phyloP scores from a whole-genome alignment of 192 early-diverging fungal species.

The Linnemannia exigua region DNA sequence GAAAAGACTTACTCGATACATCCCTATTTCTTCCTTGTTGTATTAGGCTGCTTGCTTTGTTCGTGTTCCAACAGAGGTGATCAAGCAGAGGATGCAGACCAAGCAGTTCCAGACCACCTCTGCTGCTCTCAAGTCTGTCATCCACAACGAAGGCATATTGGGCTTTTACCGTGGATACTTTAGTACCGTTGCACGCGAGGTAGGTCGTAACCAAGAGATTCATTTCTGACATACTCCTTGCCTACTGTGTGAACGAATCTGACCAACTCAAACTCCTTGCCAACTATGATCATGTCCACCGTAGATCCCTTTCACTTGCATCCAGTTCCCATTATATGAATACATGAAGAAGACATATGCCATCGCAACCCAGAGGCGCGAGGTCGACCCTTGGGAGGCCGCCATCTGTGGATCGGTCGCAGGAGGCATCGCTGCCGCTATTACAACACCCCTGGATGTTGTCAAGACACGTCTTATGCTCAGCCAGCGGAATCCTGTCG shows the following conservation, averaged over 20 bases:
- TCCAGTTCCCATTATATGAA: slow-evolving; percentile 98
- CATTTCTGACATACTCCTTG: neutral
- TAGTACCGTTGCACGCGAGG: slow-evolving; percentile 93
- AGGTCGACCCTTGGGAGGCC: slow-evolving; percentile 83
- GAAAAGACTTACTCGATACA: neutral
- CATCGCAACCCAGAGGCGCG: slow-evolving; percentile 53
- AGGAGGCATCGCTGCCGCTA: slow-evolving; percentile 89
- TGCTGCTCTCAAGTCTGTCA: slow-evolving; percentile 74
- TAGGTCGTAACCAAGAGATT: slow-evolving; percentile 16
- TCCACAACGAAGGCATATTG: slow-evolving; percentile 76
- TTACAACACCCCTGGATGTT: slow-evolving; percentile 97
- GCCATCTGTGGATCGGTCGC: slow-evolving; percentile 89
- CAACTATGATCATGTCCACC: neutral
- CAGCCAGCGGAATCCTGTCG: slow-evolving; percentile 66
- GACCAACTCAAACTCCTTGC: neutral
- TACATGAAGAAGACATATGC: slow-evolving; percentile 80
- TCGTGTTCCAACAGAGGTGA: slow-evolving; percentile 95
- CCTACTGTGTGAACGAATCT: neutral
- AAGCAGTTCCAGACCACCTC: slow-evolving; percentile 77
- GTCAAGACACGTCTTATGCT: slow-evolving; percentile 98
- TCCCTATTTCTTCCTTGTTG: neutral
- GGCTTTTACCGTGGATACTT: slow-evolving; percentile 96
- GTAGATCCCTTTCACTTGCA: slow-evolving; percentile 94
- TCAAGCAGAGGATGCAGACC: slow-evolving; percentile 97
- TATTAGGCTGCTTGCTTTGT: slow-evolving; percentile 87